Evolutionary conservation across 2,329 filamentous ascomycete genomes (phyloP).

Genomic region (Elsinoe arachidis): DNA sequence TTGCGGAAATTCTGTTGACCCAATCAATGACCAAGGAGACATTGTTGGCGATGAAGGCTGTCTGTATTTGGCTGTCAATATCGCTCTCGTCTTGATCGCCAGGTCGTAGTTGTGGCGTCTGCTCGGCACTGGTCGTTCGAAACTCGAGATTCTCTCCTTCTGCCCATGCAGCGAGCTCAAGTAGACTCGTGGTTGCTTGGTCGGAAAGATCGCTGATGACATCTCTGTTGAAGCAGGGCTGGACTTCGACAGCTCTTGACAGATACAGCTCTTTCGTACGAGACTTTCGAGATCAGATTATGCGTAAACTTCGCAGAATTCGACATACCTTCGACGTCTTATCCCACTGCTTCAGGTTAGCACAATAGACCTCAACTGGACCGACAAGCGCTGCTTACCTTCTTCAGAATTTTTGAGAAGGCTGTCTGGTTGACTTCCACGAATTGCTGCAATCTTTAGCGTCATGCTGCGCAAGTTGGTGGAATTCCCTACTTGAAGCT

Average conservation of each 20-base stretch:
- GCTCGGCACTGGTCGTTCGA: conserved; percentile 27
- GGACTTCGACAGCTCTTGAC: conserved; percentile 89
- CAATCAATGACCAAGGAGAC: conserved; percentile 69
- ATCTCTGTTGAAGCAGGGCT: conserved; percentile 95
- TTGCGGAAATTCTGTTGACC: conserved; percentile 58
- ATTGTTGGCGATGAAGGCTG: conserved; percentile 78
- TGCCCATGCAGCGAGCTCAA: conserved; percentile 93
- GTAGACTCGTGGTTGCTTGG: conserved; percentile 88
- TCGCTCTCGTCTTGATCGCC: conserved; percentile 76
- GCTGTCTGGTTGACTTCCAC: conserved; percentile 96
- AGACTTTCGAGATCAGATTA: conserved; percentile 46
- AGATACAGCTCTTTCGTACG: conserved; percentile 97
- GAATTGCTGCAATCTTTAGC: conserved; percentile 58
- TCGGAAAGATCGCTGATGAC: conserved; percentile 96
- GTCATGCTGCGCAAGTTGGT: no score
- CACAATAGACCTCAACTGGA: conserved; percentile 18
- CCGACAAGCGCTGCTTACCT: conserved; percentile 43
- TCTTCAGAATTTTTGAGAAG: conserved; percentile 97
- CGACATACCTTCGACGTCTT: conserved; percentile 80
- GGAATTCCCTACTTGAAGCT: conserved; percentile 55
- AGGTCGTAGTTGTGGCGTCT: conserved; percentile 16
- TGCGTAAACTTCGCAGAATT: conserved; percentile 18
- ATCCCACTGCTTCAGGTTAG: conserved; percentile 63
- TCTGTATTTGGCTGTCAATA: conserved; percentile 77
- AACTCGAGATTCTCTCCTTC: conserved; percentile 88